A percentile compares a stretch with the other conserved stretches of the same genome.
Evolutionary conservation across 257 asterid genomes (phyloP).

Genomic region (Ballota nigra): DNA sequence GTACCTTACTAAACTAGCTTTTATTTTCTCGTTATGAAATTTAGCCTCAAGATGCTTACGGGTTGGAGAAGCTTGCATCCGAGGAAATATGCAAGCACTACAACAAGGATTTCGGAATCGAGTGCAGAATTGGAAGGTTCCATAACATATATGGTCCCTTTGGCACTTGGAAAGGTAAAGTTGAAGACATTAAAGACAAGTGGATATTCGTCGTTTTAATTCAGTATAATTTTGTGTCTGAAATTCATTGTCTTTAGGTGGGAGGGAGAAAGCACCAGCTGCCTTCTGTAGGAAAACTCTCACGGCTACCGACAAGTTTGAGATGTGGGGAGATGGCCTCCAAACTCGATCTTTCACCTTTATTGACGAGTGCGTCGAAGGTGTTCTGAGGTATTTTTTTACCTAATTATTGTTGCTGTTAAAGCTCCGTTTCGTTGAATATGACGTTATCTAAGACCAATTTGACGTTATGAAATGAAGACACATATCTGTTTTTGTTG

Average conservation of each 20-base stretch:
- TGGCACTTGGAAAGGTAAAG: conserved; percentile 93
- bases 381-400: conserved; percentile 60
- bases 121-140: conserved; percentile 88
- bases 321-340: conserved; percentile 92
- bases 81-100: conserved; percentile 87
- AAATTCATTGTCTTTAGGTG: conserved; percentile 42
- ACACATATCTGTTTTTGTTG: background rate
- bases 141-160: conserved; percentile 93
- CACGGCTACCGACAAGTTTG: conserved; percentile 70
- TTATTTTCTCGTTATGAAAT: background rate
- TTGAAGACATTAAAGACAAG: background rate
- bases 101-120: conserved; percentile 86
- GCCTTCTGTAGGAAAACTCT: conserved; percentile 79
- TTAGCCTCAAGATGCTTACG: conserved; percentile 93
- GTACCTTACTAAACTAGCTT: conserved; percentile 8
- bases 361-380: conserved; percentile 89
- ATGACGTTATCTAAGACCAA: background rate
- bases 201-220: background rate
- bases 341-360: conserved; percentile 91
- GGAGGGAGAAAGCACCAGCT: conserved; percentile 93
- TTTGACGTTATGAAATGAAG: too few relatives aligned
- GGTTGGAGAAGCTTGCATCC: conserved; percentile 79
- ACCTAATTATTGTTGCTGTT: background rate
- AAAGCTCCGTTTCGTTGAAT: background rate
- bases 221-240: background rate